Evolutionary conservation across 768 basidiomycete species (phyloP).

Genomic region (Russula dissimulans): DNA sequence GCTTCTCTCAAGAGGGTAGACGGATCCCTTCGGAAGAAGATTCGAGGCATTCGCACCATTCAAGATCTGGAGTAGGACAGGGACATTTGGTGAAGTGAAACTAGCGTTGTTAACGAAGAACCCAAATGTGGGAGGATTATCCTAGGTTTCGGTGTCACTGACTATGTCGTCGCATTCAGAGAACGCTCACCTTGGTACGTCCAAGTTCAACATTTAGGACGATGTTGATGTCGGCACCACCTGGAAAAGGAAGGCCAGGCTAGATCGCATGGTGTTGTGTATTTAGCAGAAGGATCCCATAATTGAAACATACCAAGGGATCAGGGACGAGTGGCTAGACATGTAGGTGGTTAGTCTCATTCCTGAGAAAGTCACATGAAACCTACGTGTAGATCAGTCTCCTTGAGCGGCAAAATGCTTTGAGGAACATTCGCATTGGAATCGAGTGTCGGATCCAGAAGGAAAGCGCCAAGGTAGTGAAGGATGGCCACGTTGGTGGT

Average conservation of each 20-base stretch:
- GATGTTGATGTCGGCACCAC: constrained; percentile 10
- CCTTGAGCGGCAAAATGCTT: neutral
- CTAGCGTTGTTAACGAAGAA: neutral
- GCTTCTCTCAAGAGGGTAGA: neutral
- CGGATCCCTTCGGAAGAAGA: neutral
- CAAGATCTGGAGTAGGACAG: constrained; percentile 11
- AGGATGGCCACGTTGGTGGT: constrained; percentile 18
- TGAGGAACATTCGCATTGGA: neutral
- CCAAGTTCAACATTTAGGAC: neutral
- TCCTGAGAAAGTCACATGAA: neutral
- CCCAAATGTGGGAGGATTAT: too few species aligned
- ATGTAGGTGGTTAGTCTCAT: neutral
- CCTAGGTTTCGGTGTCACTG: neutral
- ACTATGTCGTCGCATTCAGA: neutral
- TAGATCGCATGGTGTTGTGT: neutral
- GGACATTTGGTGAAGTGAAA: neutral
- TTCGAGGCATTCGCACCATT: neutral
- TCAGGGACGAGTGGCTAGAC: neutral
- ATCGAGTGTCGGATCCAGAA: neutral
- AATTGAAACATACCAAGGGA: constrained; percentile 7
- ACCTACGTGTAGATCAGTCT: constrained; percentile 11
- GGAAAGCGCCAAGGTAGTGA: constrained; percentile 6
- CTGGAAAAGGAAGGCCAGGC: constrained; percentile 1
- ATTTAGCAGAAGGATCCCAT: neutral
- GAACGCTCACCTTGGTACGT: constrained; percentile 11